These are phyloP conservation scores for Neurospora discreta DNA, from an alignment of 495 filamentous ascomycete species.

Conservation along the genomic window DNA sequence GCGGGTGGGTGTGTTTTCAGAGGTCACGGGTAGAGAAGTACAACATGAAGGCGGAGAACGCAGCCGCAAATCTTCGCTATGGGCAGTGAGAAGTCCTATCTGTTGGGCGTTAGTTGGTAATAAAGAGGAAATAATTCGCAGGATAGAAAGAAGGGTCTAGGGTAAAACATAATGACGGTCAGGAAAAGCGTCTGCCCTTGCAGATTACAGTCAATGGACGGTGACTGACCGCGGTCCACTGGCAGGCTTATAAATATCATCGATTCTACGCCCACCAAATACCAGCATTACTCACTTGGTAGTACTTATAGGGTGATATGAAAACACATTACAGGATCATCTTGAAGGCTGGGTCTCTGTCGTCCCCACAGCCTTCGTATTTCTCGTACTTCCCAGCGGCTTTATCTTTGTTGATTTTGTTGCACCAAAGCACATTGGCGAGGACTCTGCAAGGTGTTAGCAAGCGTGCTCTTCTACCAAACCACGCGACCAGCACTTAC, in stretches of 20 bases:
- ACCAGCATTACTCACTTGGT: too few relatives aligned
- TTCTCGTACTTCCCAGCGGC: slow-evolving; percentile 47
- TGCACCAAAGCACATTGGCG: slow-evolving; percentile 52
- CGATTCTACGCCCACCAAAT: too few relatives aligned
- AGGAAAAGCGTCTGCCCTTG: too few relatives aligned
- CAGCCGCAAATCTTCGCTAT: neutral
- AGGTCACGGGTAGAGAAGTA: neutral
- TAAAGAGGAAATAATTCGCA: neutral
- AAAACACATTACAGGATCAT: slow-evolving; percentile 26
- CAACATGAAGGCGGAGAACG: neutral
- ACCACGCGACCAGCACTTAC: slow-evolving; percentile 31
- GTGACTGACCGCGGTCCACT: too few relatives aligned
- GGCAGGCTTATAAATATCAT: too few relatives aligned
- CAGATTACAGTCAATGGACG: too few relatives aligned
- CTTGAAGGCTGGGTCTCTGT: slow-evolving; percentile 54
- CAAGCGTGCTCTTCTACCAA: slow-evolving; percentile 2
- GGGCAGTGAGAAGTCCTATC: neutral
- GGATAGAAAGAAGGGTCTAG: too few relatives aligned
- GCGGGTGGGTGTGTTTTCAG: neutral
- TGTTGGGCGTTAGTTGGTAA: neutral
- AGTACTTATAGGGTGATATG: too few relatives aligned
- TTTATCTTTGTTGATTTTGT: slow-evolving; percentile 58
- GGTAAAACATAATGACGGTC: too few relatives aligned
- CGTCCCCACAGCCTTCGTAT: slow-evolving; percentile 49
- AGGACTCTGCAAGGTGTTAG: slow-evolving; percentile 36